Conservation (phyloP, 2,329 filamentous ascomycete species). For the Chalara sp. region DNA sequence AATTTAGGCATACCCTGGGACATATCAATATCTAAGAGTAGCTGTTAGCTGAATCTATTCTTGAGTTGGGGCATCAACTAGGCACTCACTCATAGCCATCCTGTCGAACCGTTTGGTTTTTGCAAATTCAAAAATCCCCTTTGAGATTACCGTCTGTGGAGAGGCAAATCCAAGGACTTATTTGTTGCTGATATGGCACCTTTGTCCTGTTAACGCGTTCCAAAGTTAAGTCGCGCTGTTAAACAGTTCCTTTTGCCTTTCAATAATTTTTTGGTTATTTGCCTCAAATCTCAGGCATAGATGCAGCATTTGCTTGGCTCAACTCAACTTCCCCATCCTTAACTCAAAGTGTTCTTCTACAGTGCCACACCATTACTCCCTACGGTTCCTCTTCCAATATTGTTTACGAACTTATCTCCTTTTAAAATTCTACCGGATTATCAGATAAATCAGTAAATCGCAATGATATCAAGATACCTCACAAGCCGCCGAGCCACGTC, state of each 20-base stretch:
- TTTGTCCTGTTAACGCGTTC: constrained; percentile 13
- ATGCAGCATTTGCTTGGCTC: no score
- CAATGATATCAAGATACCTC: no score
- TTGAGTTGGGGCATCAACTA: constrained; percentile 5
- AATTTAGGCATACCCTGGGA: constrained; percentile 60
- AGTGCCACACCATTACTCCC: no score
- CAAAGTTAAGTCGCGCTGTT: constrained; percentile 14
- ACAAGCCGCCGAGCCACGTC: no score
- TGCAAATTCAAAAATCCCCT: constrained; percentile 3
- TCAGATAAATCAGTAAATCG: no score
- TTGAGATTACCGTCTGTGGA: no score
- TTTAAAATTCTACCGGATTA: no score
- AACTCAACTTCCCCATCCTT: no score
- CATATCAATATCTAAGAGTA: constrained; percentile 65
- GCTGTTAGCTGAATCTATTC: constrained; percentile 18
- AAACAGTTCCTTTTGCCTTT: constrained; percentile 10
- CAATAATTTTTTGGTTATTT: constrained; percentile 9
- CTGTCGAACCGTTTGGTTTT: constrained; percentile 26
- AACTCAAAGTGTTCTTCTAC: no score
- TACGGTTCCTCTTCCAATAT: no score
- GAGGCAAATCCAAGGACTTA: neutral
- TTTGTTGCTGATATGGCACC: neutral
- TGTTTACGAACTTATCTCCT: no score
- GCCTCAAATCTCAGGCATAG: neutral
- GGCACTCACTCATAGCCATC: constrained; percentile 53